phyloP scores from a whole-genome alignment of 257 asterid species.

The Verbena officinalis region DNA sequence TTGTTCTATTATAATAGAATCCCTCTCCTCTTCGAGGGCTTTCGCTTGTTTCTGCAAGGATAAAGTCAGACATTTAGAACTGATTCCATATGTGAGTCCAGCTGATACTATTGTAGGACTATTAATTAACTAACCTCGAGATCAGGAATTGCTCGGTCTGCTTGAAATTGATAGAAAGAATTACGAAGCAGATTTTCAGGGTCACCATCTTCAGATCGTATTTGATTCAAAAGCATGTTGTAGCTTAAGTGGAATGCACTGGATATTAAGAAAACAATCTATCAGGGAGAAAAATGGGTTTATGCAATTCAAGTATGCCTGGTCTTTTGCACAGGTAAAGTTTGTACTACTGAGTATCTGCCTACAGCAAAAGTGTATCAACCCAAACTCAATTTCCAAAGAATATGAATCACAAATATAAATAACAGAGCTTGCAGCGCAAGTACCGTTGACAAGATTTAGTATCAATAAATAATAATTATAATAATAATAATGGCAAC shows the following conservation, averaged over 20 bases:
- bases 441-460: constrained; percentile 13
- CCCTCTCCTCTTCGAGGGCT: constrained; percentile 75
- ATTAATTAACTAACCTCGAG: constrained; percentile 65
- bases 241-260: constrained; percentile 98
- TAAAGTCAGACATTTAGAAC: constrained; percentile 24
- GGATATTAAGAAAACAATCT: constrained; percentile 34
- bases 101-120: constrained; percentile 7
- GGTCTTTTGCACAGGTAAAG: not conserved
- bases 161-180: constrained; percentile 95
- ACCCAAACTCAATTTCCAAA: constrained; percentile 1
- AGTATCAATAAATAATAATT: not conserved
- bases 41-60: constrained; percentile 80
- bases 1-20: constrained; percentile 83
- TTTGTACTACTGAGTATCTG: constrained; percentile 14
- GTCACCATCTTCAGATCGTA: constrained; percentile 92
- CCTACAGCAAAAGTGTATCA: not conserved
- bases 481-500: not conserved
- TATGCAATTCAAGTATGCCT: constrained; percentile 8
- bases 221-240: constrained; percentile 95
- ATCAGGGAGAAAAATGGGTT: constrained; percentile 19
- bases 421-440: constrained; percentile 19
- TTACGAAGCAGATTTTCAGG: constrained; percentile 93
- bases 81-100: constrained; percentile 8
- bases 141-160: constrained; percentile 92
- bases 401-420: constrained; percentile 18